Evolutionary conservation across 768 basidiomycete genomes (phyloP).

Genomic region (Plicaturopsis crispa): DNA sequence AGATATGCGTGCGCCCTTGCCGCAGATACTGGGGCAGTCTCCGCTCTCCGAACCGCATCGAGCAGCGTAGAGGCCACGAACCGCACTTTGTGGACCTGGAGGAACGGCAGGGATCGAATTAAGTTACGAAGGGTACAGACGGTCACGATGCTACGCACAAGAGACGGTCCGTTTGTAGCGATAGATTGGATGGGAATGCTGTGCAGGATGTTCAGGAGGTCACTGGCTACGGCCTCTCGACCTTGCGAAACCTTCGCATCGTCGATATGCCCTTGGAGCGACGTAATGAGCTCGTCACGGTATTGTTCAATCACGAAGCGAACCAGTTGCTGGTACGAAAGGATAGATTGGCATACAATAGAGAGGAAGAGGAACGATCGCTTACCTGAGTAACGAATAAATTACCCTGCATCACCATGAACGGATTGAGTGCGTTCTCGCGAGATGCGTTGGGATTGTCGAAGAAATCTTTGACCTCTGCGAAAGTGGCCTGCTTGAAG

Average conservation of each 20-base stretch:
- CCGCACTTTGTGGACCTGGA: constrained; percentile 83
- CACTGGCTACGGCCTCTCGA: constrained; percentile 79
- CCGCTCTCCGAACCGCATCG: constrained; percentile 76
- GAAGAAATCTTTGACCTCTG: constrained; percentile 87
- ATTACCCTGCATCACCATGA: constrained; percentile 89
- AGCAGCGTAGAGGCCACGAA: constrained; percentile 88
- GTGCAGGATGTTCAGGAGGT: constrained; percentile 80
- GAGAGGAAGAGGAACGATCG: constrained; percentile 2
- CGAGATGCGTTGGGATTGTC: constrained; percentile 84
- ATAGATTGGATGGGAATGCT: constrained; percentile 92
- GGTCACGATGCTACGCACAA: constrained; percentile 32
- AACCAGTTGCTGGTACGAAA: constrained; percentile 75
- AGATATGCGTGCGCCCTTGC: constrained; percentile 84
- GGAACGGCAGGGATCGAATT: constrained; percentile 6
- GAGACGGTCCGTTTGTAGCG: constrained; percentile 78
- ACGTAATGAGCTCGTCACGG: constrained; percentile 73
- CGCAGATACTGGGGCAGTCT: constrained; percentile 72
- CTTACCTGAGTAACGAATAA: constrained; percentile 86
- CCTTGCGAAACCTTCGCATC: constrained; percentile 63
- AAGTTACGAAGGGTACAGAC: neutral
- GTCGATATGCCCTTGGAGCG: constrained; percentile 57
- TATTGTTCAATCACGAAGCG: constrained; percentile 92
- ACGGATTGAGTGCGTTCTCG: constrained; percentile 81
- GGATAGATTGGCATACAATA: constrained; percentile 1
- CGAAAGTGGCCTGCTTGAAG: constrained; percentile 78